A percentile compares a stretch with the other conserved stretches of the same genome.
phyloP scores from a whole-genome alignment of 345 rosid genomes.

The Euphorbia tirucalli region DNA sequence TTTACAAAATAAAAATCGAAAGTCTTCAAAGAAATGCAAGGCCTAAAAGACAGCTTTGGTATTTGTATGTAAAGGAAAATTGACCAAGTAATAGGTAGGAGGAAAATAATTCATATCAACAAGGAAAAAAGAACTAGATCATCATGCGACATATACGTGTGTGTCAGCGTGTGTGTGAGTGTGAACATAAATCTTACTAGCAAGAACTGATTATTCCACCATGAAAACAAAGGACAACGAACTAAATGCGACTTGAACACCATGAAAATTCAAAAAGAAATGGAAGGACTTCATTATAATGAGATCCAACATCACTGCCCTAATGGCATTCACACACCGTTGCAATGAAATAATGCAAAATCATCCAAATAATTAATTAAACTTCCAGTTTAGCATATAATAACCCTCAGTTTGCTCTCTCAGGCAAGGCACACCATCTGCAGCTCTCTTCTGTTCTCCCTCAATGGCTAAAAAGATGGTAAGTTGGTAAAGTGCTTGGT shows the following conservation, averaged over 20 bases:
- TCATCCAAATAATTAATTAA: background rate
- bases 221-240: background rate
- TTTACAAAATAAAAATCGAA: background rate
- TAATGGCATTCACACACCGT: background rate
- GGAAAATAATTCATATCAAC: background rate
- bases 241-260: background rate
- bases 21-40: background rate
- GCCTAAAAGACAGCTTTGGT: background rate
- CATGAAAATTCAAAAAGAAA: background rate
- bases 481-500: background rate
- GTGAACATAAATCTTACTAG: too few species aligned
- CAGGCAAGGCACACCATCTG: too few species aligned
- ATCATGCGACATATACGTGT: too few species aligned
- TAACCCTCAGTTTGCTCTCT: background rate
- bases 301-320: background rate
- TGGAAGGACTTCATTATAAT: background rate
- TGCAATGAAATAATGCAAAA: background rate
- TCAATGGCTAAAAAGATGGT: background rate
- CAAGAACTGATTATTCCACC: background rate
- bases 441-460: background rate
- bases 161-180: too few species aligned
- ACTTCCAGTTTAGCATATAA: background rate
- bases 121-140: too few species aligned
- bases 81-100: background rate
- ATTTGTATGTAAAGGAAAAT: background rate